phyloP scores from a whole-genome alignment of 768 basidiomycete genomes.

The Leccinellum luteum region DNA sequence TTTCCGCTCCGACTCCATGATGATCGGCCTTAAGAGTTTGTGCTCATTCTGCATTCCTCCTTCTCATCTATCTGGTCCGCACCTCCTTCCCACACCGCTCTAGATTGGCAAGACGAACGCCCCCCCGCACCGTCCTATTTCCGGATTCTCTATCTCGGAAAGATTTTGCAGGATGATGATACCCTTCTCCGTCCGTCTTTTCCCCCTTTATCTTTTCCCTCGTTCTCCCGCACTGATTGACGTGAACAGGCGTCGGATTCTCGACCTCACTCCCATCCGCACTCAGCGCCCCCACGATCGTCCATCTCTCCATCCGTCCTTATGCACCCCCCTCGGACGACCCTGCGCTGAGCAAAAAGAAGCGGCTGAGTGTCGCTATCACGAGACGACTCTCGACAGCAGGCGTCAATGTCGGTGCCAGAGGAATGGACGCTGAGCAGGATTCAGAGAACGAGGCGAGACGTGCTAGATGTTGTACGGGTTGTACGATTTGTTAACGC shows the following conservation, averaged over 20 bases:
- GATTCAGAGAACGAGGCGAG: conserved; percentile 16
- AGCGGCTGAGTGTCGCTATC: conserved; percentile 30
- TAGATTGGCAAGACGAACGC: conserved; percentile 77
- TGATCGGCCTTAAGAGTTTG: conserved; percentile 14
- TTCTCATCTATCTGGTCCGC: neutral
- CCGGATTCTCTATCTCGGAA: conserved; percentile 72
- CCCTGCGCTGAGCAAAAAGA: conserved; percentile 56
- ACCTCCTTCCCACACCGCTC: neutral
- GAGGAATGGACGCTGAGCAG: neutral
- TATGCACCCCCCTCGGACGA: conserved; percentile 50
- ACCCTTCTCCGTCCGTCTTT: conserved; percentile 57
- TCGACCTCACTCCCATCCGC: conserved; percentile 28
- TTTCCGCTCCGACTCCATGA: conserved; percentile 8
- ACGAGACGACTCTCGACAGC: conserved; percentile 21
- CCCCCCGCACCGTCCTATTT: conserved; percentile 77
- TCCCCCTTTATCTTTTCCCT: neutral
- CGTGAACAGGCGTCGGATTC: conserved; percentile 31
- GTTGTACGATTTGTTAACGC: conserved; percentile 39
- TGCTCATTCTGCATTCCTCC: neutral
- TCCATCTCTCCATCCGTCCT: conserved; percentile 72
- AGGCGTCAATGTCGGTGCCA: neutral
- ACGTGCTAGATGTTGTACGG: conserved; percentile 34
- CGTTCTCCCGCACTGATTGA: conserved; percentile 7
- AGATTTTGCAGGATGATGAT: conserved; percentile 83
- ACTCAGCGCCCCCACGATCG: conserved; percentile 48